Base-by-base conservation (phyloP, 805 yeast species). In the Suhomyces sp. region DNA sequence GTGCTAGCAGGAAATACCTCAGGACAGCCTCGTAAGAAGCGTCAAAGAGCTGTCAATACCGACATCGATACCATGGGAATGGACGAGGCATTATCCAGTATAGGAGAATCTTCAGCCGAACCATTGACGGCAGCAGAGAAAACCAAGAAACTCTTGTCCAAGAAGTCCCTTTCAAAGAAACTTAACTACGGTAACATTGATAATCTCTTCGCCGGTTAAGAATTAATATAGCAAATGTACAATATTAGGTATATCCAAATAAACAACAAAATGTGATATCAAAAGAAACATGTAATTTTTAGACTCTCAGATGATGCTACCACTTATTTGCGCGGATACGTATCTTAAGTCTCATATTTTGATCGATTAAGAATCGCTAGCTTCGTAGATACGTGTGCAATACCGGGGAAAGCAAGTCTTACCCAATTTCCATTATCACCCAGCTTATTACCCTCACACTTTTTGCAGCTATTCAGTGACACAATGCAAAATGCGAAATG, bases 151-250 rank as follows among this genome's bases (percentile, higher is more conserved):
- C 84, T 90, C 87, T 65, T 93, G 39, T 81, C 82, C 57, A 87
- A 85, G 68, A 85, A 89, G 62, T 77, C 87, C 6, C 84, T 86
- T 57, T 89, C 97, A 24, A 87, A 86, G 71, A 94, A 94, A 75
- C 87, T 94, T 67, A 94, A 94, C 68, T 94, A 94, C 67, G 84
- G 80, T 46, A 91, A 93, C 4, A 81, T 93, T 49, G 85, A 84
- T 56, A 82, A 78, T 53, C 65, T 80, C 57, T 78, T 72, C 49
- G 49, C 39, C 15, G 44, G 29, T 17, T 13, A 20, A 41, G 19
- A 39, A 41, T 1, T 31, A 13, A 31, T 31, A 31, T n/a, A 31
- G 35, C 4, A n/a, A 19, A 15, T 31, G 17, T n/a, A n/a, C 17
- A 31, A n/a, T n/a, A 31, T 7, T 31, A 31, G 31, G 31, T 27